Evolutionary conservation across 306 rosid genomes (phyloP), one percentile per base, ranked within the genome.

Genomic region (Inga leiocalycina): DNA sequence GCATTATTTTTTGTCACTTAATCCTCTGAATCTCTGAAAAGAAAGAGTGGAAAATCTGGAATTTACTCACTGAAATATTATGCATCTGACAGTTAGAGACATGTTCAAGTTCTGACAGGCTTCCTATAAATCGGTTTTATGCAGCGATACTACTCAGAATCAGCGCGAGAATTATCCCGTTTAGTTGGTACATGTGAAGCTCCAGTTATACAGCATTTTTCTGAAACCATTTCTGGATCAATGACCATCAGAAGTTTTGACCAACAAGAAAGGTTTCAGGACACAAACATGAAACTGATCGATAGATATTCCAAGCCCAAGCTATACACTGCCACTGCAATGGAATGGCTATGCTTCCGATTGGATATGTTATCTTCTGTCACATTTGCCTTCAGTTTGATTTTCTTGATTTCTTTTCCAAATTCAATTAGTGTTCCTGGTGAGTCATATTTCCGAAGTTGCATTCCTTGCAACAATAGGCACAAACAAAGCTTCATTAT

Each of bases 121-220:
- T 17, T 66, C 66, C 20, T 66, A 32, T 41, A 54, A 71, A 30
- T 71, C 30, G 71, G 74, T 80, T 57, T 57, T 41, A 5, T 83
- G 86, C 89, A 93, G 97, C 94, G 81, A 87, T 93, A 91, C 74
- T 93, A 93, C 83, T 80, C 92, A 59, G 54, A 94, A 73, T 84
- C 97, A 44, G 94, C 97, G 0, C 81, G 95, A 57, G 97, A 93
- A 80, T 84, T 95, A 76, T 81, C 98, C 19, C 89, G 97, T 44
- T 84, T 93, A 80, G 88, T 90, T 76, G 98, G 98, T 49, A 89
- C 85, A 70, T 95, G 97, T 77, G 89, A 93, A 90, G 97, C 98
- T 80, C 97, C 95, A n/a, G 94, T 90, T 22, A 90, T 95, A 65
- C 97, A 93, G 65, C 95, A 91, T 75, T 95, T 95, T 88, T 80